These are phyloP conservation scores for Scedosporium boydii DNA, from an alignment of 2,329 filamentous ascomycete genomes.

Conservation along the genomic window DNA sequence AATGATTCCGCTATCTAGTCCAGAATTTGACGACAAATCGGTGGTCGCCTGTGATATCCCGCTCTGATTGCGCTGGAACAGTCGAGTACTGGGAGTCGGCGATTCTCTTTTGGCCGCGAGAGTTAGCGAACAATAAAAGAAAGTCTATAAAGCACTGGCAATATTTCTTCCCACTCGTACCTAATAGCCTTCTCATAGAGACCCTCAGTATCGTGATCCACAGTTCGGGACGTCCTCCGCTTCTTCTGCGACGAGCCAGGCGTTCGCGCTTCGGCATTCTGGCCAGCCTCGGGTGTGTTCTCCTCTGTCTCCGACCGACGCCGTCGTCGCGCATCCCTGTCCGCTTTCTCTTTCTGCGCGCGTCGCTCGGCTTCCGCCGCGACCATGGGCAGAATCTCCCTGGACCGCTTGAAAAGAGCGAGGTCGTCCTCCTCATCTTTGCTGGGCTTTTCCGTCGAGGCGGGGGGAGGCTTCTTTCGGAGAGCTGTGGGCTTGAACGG, in stretches of 20 bases:
- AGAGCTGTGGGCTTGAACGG: constrained; percentile 41
- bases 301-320: background rate
- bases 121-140: background rate
- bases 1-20: background rate
- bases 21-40: background rate
- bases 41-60: background rate
- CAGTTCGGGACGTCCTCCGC: background rate
- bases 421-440: constrained; percentile 19
- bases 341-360: constrained; percentile 10
- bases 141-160: background rate
- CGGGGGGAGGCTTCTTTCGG: constrained; percentile 20
- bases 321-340: constrained; percentile 8
- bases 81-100: background rate
- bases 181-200: background rate
- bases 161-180: background rate
- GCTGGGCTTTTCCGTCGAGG: constrained; percentile 8
- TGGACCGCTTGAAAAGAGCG: constrained; percentile 39
- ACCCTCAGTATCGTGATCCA: background rate
- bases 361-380: constrained; percentile 27
- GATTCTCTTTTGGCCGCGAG: background rate
- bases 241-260: constrained; percentile 2
- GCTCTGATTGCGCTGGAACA: background rate
- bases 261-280: background rate
- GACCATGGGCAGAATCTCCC: constrained; percentile 36
- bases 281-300: background rate